Conservation (phyloP, 2,329 filamentous ascomycete species). For the Clarireedia paspali region DNA sequence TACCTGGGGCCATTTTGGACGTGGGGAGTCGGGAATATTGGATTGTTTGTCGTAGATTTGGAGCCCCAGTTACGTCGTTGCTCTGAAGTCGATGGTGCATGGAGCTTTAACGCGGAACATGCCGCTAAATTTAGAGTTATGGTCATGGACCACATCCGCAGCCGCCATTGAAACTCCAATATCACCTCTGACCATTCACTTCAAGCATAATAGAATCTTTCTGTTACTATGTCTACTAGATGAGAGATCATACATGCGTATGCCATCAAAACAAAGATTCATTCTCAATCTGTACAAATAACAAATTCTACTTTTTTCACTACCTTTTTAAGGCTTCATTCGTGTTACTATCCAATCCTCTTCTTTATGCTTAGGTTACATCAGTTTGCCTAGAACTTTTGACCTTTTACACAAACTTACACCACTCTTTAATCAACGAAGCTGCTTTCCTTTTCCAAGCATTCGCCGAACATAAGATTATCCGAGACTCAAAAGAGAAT, state of each 20-base stretch:
- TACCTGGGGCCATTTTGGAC: constrained; percentile 41
- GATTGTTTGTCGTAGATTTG: background rate
- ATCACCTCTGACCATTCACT: background rate
- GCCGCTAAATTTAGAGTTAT: background rate
- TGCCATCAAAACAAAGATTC: background rate
- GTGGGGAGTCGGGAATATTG: background rate
- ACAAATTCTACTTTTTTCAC: background rate
- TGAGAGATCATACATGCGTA: constrained; percentile 1
- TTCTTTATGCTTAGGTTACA: background rate
- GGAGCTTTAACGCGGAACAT: constrained; percentile 3
- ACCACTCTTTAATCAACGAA: background rate
- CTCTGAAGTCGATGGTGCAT: constrained; percentile 13
- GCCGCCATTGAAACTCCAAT: background rate
- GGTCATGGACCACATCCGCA: background rate
- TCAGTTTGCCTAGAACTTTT: background rate
- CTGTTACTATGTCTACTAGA: background rate
- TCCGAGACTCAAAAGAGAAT: background rate
- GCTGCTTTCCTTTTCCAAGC: background rate
- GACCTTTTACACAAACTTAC: background rate
- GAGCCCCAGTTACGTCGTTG: constrained; percentile 11
- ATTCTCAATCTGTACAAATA: background rate
- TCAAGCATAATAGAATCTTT: too few relatives aligned
- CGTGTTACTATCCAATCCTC: background rate
- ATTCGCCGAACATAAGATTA: background rate
- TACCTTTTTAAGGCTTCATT: background rate